Conservation (phyloP, 2,329 filamentous ascomycete species). For the Aspergillus chevalieri region DNA sequence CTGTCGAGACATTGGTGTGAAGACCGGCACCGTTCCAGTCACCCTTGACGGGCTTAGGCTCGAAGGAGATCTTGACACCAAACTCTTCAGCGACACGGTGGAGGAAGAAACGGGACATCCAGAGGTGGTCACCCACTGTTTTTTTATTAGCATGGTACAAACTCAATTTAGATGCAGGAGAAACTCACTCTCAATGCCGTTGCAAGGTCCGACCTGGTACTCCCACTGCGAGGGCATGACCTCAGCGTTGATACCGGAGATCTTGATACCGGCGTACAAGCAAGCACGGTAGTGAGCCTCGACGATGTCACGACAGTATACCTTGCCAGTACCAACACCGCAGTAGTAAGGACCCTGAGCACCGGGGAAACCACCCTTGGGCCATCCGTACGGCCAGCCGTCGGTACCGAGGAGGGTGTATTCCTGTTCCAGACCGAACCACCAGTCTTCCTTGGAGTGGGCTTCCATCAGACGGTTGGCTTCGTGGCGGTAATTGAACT, state of each 20-base stretch:
- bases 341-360: slow-evolving; percentile 96
- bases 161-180: not conserved
- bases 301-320: slow-evolving; percentile 96
- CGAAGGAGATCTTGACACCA: slow-evolving; percentile 88
- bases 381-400: slow-evolving; percentile 90
- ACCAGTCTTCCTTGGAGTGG: slow-evolving; percentile 75
- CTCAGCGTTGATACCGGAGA: slow-evolving; percentile 98
- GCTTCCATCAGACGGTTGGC: slow-evolving; percentile 83
- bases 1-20: slow-evolving; percentile 88
- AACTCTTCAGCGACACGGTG: slow-evolving; percentile 93
- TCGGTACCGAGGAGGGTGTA: slow-evolving; percentile 86
- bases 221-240: slow-evolving; percentile 99
- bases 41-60: slow-evolving; percentile 91
- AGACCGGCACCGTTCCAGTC: slow-evolving; percentile 97
- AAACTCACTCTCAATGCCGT: slow-evolving; percentile 70
- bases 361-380: slow-evolving; percentile 78
- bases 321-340: slow-evolving; percentile 94
- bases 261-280: slow-evolving; percentile 83
- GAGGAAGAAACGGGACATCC: slow-evolving; percentile 84
- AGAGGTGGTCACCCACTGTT: slow-evolving; percentile 88
- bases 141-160: slow-evolving; percentile 19
- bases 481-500: slow-evolving; percentile 96
- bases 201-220: slow-evolving; percentile 89
- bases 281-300: slow-evolving; percentile 90
- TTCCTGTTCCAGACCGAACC: slow-evolving; percentile 98